A percentile compares a stretch with the other conserved stretches of the same genome.
Conservation (phyloP, 108 stramenopile genomes). For the Pseudonitzschia delicatissima region DNA sequence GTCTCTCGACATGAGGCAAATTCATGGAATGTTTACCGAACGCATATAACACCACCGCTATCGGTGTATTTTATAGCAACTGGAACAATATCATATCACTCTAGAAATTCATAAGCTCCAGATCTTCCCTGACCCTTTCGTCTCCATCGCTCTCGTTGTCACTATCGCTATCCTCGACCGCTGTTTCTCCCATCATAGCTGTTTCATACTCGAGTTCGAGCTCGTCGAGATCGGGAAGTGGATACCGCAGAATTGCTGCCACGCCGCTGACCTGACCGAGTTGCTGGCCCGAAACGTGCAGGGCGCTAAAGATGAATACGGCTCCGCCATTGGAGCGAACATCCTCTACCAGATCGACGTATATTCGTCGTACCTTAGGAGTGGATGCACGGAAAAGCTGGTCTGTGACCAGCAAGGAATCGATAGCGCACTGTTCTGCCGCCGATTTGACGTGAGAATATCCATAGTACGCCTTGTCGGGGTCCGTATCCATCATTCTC, state of each 20-base stretch:
- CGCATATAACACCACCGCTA: neutral
- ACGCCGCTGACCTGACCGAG: slow-evolving; percentile 90
- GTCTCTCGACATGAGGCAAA: too few relatives aligned
- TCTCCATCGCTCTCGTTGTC: slow-evolving; percentile 33
- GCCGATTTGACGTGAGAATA: slow-evolving; percentile 80
- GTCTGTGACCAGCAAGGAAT: slow-evolving; percentile 91
- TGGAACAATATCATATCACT: neutral
- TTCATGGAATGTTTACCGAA: too few relatives aligned
- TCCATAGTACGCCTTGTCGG: slow-evolving; percentile 94
- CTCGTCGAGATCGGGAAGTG: slow-evolving; percentile 84
- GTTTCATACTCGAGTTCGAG: slow-evolving; percentile 41
- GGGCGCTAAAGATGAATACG: slow-evolving; percentile 82
- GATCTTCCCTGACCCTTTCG: slow-evolving; percentile 61
- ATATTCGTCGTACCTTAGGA: slow-evolving; percentile 62
- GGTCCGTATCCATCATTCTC: slow-evolving; percentile 85
- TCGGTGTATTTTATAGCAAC: neutral
- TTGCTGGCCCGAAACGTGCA: slow-evolving; percentile 95
- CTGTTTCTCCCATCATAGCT: neutral
- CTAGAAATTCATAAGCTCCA: slow-evolving; percentile 76
- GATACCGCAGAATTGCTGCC: slow-evolving; percentile 92
- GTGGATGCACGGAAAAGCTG: slow-evolving; percentile 83
- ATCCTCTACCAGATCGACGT: slow-evolving; percentile 88
- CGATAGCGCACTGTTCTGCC: slow-evolving; percentile 86
- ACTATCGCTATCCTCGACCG: slow-evolving; percentile 22
- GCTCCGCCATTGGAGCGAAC: slow-evolving; percentile 84